Evolutionary conservation across 1,284 basidiomycete genomes (phyloP).

Genomic region (Leccinum huronense): DNA sequence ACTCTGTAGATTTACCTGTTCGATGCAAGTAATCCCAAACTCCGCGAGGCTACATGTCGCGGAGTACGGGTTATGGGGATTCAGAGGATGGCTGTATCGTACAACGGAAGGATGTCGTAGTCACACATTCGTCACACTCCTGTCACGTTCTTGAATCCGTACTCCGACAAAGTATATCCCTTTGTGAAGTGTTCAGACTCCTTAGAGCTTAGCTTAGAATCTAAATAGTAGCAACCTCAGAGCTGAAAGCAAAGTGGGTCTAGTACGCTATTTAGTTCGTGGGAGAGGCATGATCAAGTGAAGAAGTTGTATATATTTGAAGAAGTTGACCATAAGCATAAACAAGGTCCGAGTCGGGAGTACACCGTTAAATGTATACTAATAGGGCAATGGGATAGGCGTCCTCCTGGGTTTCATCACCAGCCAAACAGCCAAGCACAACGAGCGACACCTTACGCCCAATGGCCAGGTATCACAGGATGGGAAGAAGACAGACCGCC

Average conservation of each 20-base stretch:
- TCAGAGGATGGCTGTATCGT: not conserved
- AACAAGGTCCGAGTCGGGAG: not conserved
- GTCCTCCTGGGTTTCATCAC: not conserved
- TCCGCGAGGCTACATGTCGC: constrained; percentile 26
- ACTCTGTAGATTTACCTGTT: constrained; percentile 2
- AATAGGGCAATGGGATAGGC: not conserved
- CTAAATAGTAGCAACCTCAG: not conserved
- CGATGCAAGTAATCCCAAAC: constrained; percentile 17
- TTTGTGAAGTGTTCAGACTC: too few species aligned
- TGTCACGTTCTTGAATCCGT: not conserved
- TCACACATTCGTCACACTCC: not conserved
- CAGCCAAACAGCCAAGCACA: not conserved
- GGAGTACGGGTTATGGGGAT: constrained; percentile 17
- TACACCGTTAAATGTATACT: not conserved
- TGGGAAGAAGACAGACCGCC: constrained; percentile 76
- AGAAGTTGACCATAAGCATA: not conserved
- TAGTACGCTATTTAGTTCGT: not conserved
- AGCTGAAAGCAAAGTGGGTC: not conserved
- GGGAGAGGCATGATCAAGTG: not conserved
- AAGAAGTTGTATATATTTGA: not conserved
- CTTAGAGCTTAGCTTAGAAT: too few species aligned
- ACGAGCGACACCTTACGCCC: constrained; percentile 24
- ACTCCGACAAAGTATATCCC: not conserved
- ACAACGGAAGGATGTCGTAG: not conserved
- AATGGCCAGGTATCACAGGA: constrained; percentile 40